Evolutionary conservation across 441 rosid species (phyloP), one percentile per base, ranked within the genome.

Genomic region (Monsonia emarginata): DNA sequence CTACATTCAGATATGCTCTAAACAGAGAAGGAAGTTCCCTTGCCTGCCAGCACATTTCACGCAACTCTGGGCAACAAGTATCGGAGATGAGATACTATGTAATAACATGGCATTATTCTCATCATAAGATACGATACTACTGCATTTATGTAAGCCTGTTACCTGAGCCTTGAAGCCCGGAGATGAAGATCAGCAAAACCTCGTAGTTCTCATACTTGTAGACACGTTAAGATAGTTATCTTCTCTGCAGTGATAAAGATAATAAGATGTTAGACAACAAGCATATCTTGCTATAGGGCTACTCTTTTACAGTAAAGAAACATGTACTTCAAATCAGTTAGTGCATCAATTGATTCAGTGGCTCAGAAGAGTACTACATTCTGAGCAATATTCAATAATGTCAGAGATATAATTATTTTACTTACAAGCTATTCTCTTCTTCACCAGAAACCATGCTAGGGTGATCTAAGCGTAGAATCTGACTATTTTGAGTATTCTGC

Each of bases 121-220:
- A n/a, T n/a, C n/a, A n/a, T n/a, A n/a, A n/a, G n/a, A n/a, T n/a
- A n/a, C n/a, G n/a, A n/a, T 76, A 75, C 74, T 77, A 77, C 73
- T 69, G 26, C 30, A 78, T 69, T 69, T 78, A 73, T 69, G 56
- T 68, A 69, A 67, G 74, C 83, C 78, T 73, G 75, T 73, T 71
- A 75, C 79, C 72, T 66, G 62, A 68, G n/a, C 70, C 59, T 69
- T 78, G 84, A 81, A 76, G 72, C 69, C 68, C 31, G 34, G 69
- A 58, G 75, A 82, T 73, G 74, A 71, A 64, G 68, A 77, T 67
- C 69, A 76, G 77, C 82, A 84, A 76, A 11, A 78, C 54, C 25
- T 75, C 73, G 69, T 85, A 83, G 77, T 79, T 80, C 70, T 78
- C 66, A 64, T 78, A 71, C 78, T 80, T 78, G 76, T 86, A 86